Evolutionary conservation across 768 basidiomycete species (phyloP), one percentile per base, ranked within the genome.

Genomic region (Boletus reticuloceps): DNA sequence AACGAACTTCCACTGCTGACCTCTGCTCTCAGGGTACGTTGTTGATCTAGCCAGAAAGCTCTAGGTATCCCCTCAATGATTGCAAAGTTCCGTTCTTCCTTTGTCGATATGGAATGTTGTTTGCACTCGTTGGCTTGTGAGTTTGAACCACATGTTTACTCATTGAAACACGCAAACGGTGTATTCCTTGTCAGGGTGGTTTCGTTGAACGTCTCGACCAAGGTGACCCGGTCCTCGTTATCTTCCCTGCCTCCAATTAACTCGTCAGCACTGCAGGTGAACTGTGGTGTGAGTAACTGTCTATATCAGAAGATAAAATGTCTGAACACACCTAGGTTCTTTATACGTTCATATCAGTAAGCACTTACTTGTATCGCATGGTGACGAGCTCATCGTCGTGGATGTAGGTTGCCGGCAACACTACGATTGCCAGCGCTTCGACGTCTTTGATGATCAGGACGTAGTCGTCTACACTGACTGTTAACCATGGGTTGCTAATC

Each of bases 381-480:
- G 7, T 10, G 20, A 42, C 27, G 39, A 52, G 38, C 47, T 59
- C 53, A 54, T 46, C 43, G 6, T 6, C 25, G 34, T 50, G 45
- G 32, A 32, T 47, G 8, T 48, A 65, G 64, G 65, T 65, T 50
- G 64, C 65, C 13, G 65, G 64, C 14, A 67, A 65, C 20, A 68
- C 63, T 11, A 67, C 64, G 27, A 65, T 65, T 31, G 64, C 63
- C 10, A 67, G 64, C 38, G 64, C 64, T 53, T 65, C 49, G 29
- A 87, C 84, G 1, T 85, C 83, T 29, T 74, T 89, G 39, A 85
- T 87, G 83, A 75, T 88, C 47, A 77, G 86, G 67, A 86, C 86
- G 85, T 86, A 64, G 57, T 51, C 29, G 22, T 41, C 27, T 31
- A 14, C 17, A 36, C 27, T 7, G 42, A 50, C 25, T 62, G 36